Conservation (phyloP, 2,329 filamentous ascomycete genomes). For the Parastagonospora nodorum region DNA sequence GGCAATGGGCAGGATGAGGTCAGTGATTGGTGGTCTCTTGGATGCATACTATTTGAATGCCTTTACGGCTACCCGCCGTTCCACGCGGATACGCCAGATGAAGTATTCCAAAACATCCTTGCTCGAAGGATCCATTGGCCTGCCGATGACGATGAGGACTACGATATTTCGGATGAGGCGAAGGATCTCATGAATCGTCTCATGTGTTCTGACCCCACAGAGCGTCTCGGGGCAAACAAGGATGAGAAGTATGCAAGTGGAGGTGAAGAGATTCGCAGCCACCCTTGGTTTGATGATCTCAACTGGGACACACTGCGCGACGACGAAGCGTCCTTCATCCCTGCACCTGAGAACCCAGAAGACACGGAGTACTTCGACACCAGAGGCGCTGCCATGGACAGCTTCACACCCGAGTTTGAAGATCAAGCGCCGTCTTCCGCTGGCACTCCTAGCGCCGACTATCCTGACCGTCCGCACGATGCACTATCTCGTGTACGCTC, state of each 20-base stretch:
- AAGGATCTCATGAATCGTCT: slow-evolving; percentile 94
- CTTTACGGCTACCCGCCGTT: slow-evolving; percentile 93
- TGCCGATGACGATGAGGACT: slow-evolving; percentile 76
- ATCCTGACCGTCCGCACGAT: slow-evolving; percentile 90
- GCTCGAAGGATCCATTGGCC: slow-evolving; percentile 92
- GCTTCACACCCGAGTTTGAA: slow-evolving; percentile 92
- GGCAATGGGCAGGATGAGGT: slow-evolving; percentile 95
- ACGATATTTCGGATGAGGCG: slow-evolving; percentile 78
- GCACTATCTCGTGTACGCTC: slow-evolving; percentile 87
- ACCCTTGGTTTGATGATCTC: slow-evolving; percentile 85
- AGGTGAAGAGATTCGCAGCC: slow-evolving; percentile 86
- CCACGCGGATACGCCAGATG: slow-evolving; percentile 84
- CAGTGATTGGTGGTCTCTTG: slow-evolving; percentile 99
- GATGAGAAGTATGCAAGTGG: slow-evolving; percentile 82
- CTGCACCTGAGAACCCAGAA: slow-evolving; percentile 88
- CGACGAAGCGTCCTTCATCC: slow-evolving; percentile 94
- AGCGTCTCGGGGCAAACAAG: slow-evolving; percentile 83
- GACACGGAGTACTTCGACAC: slow-evolving; percentile 98
- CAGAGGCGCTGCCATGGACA: slow-evolving; percentile 86
- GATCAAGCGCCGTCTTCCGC: slow-evolving; percentile 80
- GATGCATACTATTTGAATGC: slow-evolving; percentile 97
- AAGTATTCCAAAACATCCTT: slow-evolving; percentile 96
- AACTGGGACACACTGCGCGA: slow-evolving; percentile 92
- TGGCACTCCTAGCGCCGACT: slow-evolving; percentile 72
- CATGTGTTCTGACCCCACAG: slow-evolving; percentile 80